Base-by-base conservation (phyloP, 164 flowering plant genomes). In the Tetrastigma voinierianum region DNA sequence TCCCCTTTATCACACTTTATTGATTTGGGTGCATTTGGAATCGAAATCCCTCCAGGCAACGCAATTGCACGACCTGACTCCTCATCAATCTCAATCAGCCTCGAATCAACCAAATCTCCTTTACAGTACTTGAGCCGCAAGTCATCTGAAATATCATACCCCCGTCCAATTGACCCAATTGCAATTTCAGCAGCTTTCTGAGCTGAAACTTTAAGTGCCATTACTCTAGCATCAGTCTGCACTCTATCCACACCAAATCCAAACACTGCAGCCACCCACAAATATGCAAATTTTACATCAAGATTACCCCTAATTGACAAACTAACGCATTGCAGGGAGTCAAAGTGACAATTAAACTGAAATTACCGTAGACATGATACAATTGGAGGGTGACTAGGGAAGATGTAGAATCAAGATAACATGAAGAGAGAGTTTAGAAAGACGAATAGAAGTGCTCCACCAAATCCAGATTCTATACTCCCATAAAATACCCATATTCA, bases 1-100 rank as follows among this genome's bases (percentile, higher is more conserved):
- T 95, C 98, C 45, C 98, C 98, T 80, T 95, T 95, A 71, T 95
- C 98, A 61, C 97, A 95, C 61, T 89, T 90, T 15, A 95, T 92
- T 0, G 88, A 87, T 64, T 82, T 86, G 6, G 97, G 69, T 8
- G 89, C 97, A 65, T 83, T 75, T 1, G 85, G 78, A 1, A 95
- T 78, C 8, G 71, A 44, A 57, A 87, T 70, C 6, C 97, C 98
- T 59, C 93, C 94, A 20, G 97, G 96, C 16, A 95, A 72, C 62
- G 85, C 84, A 74, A 95, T 67, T 53, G 87, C 91, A 12, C 78
- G 79, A 44, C 77, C 80, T 24, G 73, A 76, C 63, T 79, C 85
- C 51, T 82, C 82, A 70, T 89, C 90, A 56, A 91, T 79, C 63
- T 81, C 90, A 67, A 94, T 91, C 81, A 94, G 84, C 21, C 87